A percentile compares a stretch with the other conserved stretches of the same genome.
Evolutionary conservation across 257 asterid genomes (phyloP).

Genomic region (Solanum appendiculatum): DNA sequence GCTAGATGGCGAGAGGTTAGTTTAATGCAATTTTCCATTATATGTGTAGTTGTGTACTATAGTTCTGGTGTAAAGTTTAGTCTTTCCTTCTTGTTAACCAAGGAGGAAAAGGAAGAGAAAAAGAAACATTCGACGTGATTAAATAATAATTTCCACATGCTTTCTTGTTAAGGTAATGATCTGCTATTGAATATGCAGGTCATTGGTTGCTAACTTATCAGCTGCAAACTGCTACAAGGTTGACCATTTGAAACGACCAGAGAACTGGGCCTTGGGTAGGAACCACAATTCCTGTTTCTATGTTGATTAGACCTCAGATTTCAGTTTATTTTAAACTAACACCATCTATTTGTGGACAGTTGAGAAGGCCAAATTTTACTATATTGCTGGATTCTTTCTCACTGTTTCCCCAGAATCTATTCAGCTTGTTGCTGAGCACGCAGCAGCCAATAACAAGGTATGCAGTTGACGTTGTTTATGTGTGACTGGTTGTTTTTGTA

Average conservation of each 20-base stretch:
- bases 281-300: not conserved
- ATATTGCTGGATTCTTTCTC: constrained; percentile 94
- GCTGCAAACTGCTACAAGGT: constrained; percentile 88
- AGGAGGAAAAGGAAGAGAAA: not conserved
- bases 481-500: not conserved
- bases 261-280: constrained; percentile 83
- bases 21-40: not conserved
- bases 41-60: not conserved
- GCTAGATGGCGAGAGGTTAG: constrained; percentile 85
- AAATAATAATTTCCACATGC: not conserved
- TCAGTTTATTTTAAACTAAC: not conserved
- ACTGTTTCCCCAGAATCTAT: constrained; percentile 98
- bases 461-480: not conserved
- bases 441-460: constrained; percentile 87
- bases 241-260: constrained; percentile 77
- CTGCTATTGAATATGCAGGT: constrained; percentile 39
- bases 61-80: not conserved
- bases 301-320: not conserved
- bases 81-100: not conserved
- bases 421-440: constrained; percentile 88
- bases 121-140: not conserved
- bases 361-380: constrained; percentile 87
- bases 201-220: constrained; percentile 80
- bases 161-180: not conserved
- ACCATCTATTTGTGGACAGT: constrained; percentile 35